Base-by-base conservation (phyloP, 176 grass and related monocot species). In the Thalia dealbata region DNA sequence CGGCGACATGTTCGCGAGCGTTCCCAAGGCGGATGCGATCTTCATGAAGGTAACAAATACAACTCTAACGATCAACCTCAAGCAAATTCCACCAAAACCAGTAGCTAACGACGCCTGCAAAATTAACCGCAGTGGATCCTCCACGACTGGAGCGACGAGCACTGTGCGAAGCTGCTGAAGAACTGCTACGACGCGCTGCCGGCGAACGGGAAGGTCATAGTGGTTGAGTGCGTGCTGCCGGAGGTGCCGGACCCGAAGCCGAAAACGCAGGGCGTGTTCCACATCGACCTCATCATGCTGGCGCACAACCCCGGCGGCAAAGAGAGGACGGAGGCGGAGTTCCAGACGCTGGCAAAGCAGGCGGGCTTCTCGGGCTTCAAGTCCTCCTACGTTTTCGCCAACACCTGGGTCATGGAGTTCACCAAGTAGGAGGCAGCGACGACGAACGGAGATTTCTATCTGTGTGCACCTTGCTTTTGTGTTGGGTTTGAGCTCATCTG, bases 181-280 rank as follows among this genome's bases (percentile, higher is more conserved):
- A 96, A 96, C 78, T 96, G 93, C 87, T 84, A 86, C 78, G 83
- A 90, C 42, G 93, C 93, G 24, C 81, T 96, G 52, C 93, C 93
- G 11, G 61, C 50, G 0, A 67, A 81, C 30, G 93, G 93, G 10
- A 96, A 96, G 87, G 93, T 96, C 30, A 82, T 96, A 42, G 8
- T 96, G 14, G 93, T 86, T 10, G 93, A 96, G 75, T 82, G 84
- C 64, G 30, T 92, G 25, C 83, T 96, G 21, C 93, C 93, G 2
- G 85, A 84, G 14, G 82, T 78, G 44, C 70, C 89, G 0, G 82
- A 90, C 10, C 77, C 82, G 9, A 90, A 65, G 14, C 82, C 82
- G 0, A 80, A 67, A 67, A 76, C 78, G n/a, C 93, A 96, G 77
- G 93, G 84, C 12, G 87, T 96, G 15, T 86, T 96, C 80, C 80